Evolutionary conservation across 1,139 yeast genomes (phyloP).

Genomic region (Saccharomyces hybrid): DNA sequence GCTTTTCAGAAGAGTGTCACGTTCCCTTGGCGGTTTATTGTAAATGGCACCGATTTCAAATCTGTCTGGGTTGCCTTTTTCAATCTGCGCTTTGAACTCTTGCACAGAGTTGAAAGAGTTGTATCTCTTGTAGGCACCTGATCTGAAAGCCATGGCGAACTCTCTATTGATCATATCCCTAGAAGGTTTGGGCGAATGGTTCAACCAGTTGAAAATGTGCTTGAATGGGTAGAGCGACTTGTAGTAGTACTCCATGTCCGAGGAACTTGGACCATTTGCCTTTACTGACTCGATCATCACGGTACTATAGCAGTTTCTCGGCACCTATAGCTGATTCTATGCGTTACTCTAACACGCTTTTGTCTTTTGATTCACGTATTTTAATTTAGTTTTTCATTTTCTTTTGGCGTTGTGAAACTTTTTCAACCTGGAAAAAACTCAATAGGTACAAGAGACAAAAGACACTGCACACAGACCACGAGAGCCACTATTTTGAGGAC

Average conservation of each 20-base stretch:
- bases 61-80: slow-evolving; percentile 73
- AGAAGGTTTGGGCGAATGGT: slow-evolving; percentile 67
- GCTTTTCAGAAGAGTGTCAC: slow-evolving; percentile 69
- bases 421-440: not conserved
- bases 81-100: slow-evolving; percentile 70
- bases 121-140: slow-evolving; percentile 85
- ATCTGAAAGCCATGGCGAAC: slow-evolving; percentile 81
- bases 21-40: slow-evolving; percentile 74
- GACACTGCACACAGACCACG: not conserved
- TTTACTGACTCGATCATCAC: slow-evolving; percentile 6
- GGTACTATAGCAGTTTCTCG: not conserved
- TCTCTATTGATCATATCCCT: slow-evolving; percentile 81
- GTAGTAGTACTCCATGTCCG: slow-evolving; percentile 72
- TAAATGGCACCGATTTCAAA: slow-evolving; percentile 95
- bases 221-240: slow-evolving; percentile 64
- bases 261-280: slow-evolving; percentile 43
- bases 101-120: slow-evolving; percentile 60
- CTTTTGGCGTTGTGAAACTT: not conserved
- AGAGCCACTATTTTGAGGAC: not conserved
- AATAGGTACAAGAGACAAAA: not conserved
- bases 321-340: not conserved
- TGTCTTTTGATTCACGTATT: not conserved
- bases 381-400: not conserved
- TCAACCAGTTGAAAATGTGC: slow-evolving; percentile 76
- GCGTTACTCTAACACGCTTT: not conserved